Percentiles rank a stretch among this genome's conserved stretches.
Evolutionary conservation across 768 basidiomycete species (phyloP).

Genomic region (Termitomyces sp.): DNA sequence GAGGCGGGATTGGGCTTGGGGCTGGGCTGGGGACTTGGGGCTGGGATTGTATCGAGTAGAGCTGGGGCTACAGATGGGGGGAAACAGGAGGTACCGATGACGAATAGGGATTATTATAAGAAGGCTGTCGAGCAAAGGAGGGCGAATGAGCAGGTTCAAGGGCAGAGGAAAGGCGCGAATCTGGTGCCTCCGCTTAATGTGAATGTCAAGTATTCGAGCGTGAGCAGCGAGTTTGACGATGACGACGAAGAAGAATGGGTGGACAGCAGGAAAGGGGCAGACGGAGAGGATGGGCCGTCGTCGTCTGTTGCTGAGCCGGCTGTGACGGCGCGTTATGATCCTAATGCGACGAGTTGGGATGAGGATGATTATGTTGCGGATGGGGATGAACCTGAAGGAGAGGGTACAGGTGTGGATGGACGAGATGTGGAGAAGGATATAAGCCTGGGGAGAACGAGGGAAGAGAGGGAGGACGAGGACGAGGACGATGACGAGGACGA

Average conservation of each 20-base stretch:
- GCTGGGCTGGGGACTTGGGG: neutral
- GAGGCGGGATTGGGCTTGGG: neutral
- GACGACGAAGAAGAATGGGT: constrained; percentile 5
- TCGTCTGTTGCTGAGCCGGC: constrained; percentile 18
- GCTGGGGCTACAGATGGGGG: neutral
- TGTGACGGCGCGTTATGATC: constrained; percentile 13
- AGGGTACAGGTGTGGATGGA: neutral
- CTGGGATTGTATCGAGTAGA: neutral
- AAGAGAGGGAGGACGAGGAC: neutral
- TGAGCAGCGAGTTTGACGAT: constrained; percentile 10
- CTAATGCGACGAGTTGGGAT: constrained; percentile 6
- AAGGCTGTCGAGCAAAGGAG: neutral
- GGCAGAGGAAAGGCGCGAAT: neutral
- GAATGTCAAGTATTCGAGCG: constrained; percentile 5
- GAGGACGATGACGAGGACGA: neutral
- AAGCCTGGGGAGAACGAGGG: no score
- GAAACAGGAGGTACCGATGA: neutral
- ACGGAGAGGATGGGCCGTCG: constrained; percentile 9
- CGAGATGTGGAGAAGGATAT: neutral
- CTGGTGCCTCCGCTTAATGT: constrained; percentile 23
- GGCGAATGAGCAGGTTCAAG: neutral
- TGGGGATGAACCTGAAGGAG: neutral
- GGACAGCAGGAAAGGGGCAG: constrained; percentile 5
- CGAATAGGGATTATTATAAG: constrained; percentile 3
- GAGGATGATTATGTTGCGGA: neutral